Evolutionary conservation across 75 land plant genomes (phyloP).

Genomic region (Chamaecyparis obtusa): DNA sequence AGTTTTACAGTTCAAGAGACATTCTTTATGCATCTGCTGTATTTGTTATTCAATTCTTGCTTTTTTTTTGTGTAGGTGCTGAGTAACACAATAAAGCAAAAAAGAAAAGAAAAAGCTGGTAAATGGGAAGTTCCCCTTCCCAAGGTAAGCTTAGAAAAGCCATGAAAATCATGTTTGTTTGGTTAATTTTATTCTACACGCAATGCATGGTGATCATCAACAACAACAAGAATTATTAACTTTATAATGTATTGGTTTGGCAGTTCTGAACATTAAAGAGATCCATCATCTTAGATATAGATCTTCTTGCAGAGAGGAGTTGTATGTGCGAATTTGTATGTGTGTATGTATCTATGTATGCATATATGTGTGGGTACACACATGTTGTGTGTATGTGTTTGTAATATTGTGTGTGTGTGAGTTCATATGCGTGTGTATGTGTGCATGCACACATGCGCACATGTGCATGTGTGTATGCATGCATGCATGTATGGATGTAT

Average conservation of each 20-base stretch:
- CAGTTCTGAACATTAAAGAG: not conserved
- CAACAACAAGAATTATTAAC: not conserved
- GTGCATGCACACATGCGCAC: too few relatives aligned
- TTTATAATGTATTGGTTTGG: not conserved
- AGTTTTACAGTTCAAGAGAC: not conserved
- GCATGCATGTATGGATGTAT: too few relatives aligned
- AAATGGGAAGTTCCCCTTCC: conserved; percentile 99
- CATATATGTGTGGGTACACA: too few relatives aligned
- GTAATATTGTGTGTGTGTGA: too few relatives aligned
- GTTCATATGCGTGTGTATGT: too few relatives aligned
- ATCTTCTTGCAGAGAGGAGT: not conserved
- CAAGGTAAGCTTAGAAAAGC: conserved; percentile 54
- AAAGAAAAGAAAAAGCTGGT: conserved; percentile 98
- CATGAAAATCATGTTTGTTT: not conserved
- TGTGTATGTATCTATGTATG: too few relatives aligned
- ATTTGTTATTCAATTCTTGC: conserved; percentile 5
- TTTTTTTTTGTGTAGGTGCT: conserved; percentile 51
- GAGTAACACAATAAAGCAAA: conserved; percentile 97
- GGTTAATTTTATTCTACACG: not conserved
- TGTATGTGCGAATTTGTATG: too few relatives aligned
- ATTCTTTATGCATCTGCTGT: not conserved
- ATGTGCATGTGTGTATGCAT: too few relatives aligned
- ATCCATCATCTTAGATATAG: not conserved
- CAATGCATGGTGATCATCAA: not conserved
- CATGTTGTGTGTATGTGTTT: too few relatives aligned